Base-by-base conservation (phyloP, 2,329 filamentous ascomycete species). In the Trichoderma sp. region DNA sequence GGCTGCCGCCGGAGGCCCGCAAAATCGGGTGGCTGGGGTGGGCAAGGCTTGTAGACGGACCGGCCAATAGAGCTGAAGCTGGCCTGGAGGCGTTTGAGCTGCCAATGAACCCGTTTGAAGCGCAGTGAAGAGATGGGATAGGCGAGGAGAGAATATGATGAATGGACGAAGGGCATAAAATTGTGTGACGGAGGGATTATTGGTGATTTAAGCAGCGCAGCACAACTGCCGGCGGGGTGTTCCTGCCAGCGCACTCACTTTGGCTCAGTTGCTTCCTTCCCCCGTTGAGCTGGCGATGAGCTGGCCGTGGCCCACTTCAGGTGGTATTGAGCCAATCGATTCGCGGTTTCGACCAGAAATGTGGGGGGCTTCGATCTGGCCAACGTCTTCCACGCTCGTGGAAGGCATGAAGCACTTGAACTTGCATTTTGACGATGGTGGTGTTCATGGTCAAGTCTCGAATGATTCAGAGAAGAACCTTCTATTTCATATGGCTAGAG, bases 21-120 rank as follows among this genome's bases (percentile, higher is more conserved):
- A 60, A 52, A 65, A 30, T 54, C 65, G 65, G 65, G 65, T 50
- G 65, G 65, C 55, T 67, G 65, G 65, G 30, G 30, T 34, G 44
- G 44, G 21, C 54, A 67, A 24, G 65, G 62, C 48, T 64, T 9
- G 30, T 30, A 30, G 30, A 30, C 30, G 30, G 30, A 30, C 56
- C 30, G 45, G 54, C 43, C 60, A 41, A 15, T n/a, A 44, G 43
- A 61, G 34, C 45, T 63, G 28, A 55, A 30, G 34, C 62, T 52
- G 44, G 55, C 59, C 12, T 30, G n/a, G 47, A 43, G 14, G 19
- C 28, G 28, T 41, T 57, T 24, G 34, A 41, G 24, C 34, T 51
- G 59, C 41, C 48, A 47, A 39, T 47, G 47, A 26, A 44, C 41
- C 26, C 41, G 17, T 34, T 21, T 12, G 39, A 30, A 12, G 39